A percentile compares a stretch with the other conserved stretches of the same genome.
These are phyloP conservation scores for Globisporangium solare DNA, from an alignment of 352 stramenopile genomes.

Conservation along the genomic window DNA sequence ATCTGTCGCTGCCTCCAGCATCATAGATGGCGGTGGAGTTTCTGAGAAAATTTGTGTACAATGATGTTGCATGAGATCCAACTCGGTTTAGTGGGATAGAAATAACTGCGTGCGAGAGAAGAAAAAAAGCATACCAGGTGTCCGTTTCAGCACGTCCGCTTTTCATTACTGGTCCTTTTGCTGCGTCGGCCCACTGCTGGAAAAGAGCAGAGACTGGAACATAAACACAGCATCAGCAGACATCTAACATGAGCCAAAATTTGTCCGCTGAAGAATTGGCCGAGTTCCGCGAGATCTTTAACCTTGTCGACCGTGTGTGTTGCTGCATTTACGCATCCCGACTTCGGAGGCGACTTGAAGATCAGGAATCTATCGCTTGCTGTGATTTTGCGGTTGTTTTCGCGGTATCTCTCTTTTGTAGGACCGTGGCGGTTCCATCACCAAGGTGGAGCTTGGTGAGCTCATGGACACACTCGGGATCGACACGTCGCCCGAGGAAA, in stretches of 20 bases:
- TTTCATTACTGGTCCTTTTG: neutral
- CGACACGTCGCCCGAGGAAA: constrained; percentile 90
- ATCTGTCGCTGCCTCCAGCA: too few species aligned
- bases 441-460: constrained; percentile 91
- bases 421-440: constrained; percentile 92
- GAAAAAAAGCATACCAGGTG: neutral
- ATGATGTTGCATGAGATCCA: neutral
- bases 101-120: neutral
- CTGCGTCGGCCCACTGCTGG: neutral
- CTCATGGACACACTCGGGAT: constrained; percentile 94
- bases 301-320: constrained; percentile 87
- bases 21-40: neutral
- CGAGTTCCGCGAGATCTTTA: constrained; percentile 95
- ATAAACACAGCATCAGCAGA: too few species aligned
- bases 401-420: constrained; percentile 13
- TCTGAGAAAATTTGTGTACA: neutral
- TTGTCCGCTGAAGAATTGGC: constrained; percentile 79
- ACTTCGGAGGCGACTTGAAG: neutral
- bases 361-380: neutral
- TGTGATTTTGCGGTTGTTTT: neutral
- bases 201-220: neutral
- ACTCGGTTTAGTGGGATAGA: neutral
- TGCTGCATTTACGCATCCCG: neutral
- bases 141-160: neutral
- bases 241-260: constrained; percentile 44